phyloP scores from a whole-genome alignment of 73 alveolate genomes.

The Symbiodinium natans region DNA sequence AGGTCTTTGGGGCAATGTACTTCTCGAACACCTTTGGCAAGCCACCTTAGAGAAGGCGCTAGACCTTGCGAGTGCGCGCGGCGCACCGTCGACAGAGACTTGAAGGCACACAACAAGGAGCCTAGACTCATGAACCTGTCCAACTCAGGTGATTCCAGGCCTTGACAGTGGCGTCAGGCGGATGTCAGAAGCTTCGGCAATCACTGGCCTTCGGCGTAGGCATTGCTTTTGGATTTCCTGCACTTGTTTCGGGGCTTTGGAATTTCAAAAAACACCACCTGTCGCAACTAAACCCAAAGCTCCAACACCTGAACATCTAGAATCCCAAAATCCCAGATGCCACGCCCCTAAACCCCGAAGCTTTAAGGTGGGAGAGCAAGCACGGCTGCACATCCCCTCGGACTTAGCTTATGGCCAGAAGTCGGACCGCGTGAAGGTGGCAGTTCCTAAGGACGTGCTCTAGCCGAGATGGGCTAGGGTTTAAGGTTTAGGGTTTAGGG shows the following conservation, averaged over 20 bases:
- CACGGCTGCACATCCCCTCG: not conserved
- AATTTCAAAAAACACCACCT: no score
- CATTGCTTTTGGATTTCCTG: no score
- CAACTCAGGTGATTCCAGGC: not conserved
- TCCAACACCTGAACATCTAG: not conserved
- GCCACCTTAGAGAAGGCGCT: no score
- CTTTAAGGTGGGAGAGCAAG: not conserved
- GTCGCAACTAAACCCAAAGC: not conserved
- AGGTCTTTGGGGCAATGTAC: no score
- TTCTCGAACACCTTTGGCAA: no score
- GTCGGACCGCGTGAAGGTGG: not conserved
- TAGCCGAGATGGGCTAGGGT: not conserved
- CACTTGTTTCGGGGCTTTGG: no score
- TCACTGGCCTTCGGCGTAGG: no score
- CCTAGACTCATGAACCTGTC: no score
- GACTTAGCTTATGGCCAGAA: not conserved
- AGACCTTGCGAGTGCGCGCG: no score
- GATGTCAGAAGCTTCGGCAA: not conserved
- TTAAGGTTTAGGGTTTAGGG: not conserved
- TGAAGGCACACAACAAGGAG: no score
- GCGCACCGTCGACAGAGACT: no score
- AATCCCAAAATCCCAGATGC: not conserved
- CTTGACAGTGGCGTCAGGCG: not conserved
- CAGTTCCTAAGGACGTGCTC: not conserved
- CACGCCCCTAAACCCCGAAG: not conserved